Base-by-base conservation (phyloP, 352 stramenopile genomes). In the Phytophthora chlamydospora region DNA sequence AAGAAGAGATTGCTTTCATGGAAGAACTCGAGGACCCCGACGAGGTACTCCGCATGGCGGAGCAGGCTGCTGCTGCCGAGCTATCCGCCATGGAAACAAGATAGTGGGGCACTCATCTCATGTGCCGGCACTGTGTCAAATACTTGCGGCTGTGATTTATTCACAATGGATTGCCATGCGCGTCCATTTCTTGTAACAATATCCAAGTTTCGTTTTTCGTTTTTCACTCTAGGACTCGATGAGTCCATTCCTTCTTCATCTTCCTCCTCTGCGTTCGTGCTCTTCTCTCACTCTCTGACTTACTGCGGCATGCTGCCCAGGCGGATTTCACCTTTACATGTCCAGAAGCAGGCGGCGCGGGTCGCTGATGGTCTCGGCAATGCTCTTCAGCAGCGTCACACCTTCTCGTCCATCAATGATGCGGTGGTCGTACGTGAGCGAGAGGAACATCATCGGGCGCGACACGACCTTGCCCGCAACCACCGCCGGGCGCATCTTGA, bases 401-500 rank as follows among this genome's bases (percentile, higher is more conserved):
- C 94, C 96, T 83, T 99, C 98, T 73, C 97, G 95, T 48, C 98
- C 98, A 80, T 99, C 98, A 68, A 99, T 99, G 66, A 99, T 90
- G 66, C 98, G 91, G 88, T 99, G 98, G 84, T 99, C 98, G 81
- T 99, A 99, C 39, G 97, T 99, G 42, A 99, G 85, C 42, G 98
- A 98, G 41, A 99, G 80, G 72, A 99, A 99, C 98, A 99, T 99
- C 97, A 99, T 99, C n/a, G 98, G 98, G 49, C 97, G 78, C 14
- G 97, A 86, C 53, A 99, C 94, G 40, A 99, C 83, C 73, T 99
- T 87, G 48, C 97, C 97, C 56, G 85, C 83, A 17, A 87, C 66
- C 32, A 99, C 89, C 4, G 96, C 88, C 33, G 97, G 84, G 59
- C 97, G 86, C 89, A 98, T 97, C 80, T 99, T 98, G 33, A 98